Conservation (phyloP, 768 basidiomycete species). For the Dioszegia hungarica region DNA sequence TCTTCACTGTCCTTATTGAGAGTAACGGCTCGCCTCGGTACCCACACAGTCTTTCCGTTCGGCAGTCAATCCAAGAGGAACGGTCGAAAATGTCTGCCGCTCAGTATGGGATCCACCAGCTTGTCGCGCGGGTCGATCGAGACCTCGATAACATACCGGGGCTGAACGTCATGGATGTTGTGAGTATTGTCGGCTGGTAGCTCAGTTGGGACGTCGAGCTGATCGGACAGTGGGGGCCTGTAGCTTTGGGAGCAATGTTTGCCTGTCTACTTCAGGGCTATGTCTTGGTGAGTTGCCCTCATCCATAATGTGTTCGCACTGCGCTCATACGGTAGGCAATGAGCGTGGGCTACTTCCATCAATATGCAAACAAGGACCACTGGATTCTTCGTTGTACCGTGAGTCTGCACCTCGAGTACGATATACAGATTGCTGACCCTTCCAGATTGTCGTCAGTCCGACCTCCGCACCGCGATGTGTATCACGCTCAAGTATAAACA, state of each 20-base stretch:
- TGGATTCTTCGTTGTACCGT: background rate
- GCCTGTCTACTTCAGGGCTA: background rate
- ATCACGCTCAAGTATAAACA: background rate
- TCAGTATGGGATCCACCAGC: too few species aligned
- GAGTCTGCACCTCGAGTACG: background rate
- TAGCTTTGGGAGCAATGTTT: background rate
- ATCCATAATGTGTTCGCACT: background rate
- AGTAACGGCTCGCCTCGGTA: too few species aligned
- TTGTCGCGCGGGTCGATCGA: too few species aligned
- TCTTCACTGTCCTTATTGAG: too few species aligned
- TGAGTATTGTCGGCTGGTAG: too few species aligned
- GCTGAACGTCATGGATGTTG: too few species aligned
- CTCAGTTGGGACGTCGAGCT: background rate
- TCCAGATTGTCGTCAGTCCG: background rate
- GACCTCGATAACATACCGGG: too few species aligned
- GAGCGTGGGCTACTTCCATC: background rate
- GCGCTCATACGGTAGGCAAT: background rate
- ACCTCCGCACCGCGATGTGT: too few species aligned
- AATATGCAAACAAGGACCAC: background rate
- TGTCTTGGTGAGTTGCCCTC: background rate
- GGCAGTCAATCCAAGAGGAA: too few species aligned
- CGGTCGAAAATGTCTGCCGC: too few species aligned
- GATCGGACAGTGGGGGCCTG: background rate
- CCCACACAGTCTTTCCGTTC: too few species aligned
- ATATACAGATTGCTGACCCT: too few species aligned